Evolutionary conservation across 768 basidiomycete species (phyloP).

Genomic region (Xanthoconium purpureum): DNA sequence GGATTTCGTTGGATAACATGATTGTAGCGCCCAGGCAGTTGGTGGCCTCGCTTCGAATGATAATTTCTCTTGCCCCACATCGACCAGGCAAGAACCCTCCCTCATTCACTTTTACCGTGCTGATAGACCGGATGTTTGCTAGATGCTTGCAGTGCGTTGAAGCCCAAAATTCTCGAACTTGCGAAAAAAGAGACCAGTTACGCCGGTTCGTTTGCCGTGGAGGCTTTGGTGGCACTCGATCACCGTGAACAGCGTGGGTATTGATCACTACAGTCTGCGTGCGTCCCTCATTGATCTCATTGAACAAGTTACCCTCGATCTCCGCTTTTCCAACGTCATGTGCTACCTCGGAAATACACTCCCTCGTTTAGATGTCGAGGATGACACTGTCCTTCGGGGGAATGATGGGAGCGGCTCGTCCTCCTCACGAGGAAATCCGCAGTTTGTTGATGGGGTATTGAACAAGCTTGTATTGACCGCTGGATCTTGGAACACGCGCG

Average conservation of each 20-base stretch:
- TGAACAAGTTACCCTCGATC: neutral
- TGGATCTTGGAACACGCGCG: too few relatives aligned
- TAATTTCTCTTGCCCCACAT: neutral
- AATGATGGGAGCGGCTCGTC: too few relatives aligned
- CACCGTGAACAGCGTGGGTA: neutral
- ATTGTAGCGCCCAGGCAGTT: too few relatives aligned
- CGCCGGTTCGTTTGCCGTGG: slow-evolving; percentile 1
- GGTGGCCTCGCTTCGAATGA: neutral
- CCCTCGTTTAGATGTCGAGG: neutral
- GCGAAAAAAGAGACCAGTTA: neutral
- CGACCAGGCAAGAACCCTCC: neutral
- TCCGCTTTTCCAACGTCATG: neutral
- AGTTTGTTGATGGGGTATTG: too few relatives aligned
- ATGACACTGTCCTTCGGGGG: too few relatives aligned
- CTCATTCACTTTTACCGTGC: neutral
- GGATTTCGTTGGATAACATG: too few relatives aligned
- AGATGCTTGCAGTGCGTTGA: neutral
- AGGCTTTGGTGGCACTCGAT: neutral
- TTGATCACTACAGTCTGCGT: neutral
- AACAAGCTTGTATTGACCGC: too few relatives aligned
- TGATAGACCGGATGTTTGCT: neutral
- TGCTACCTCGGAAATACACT: neutral
- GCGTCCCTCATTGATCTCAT: too few relatives aligned
- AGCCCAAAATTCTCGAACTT: neutral
- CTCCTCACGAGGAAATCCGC: too few relatives aligned